phyloP scores from a whole-genome alignment of 352 stramenopile genomes.

The Plasmopara muralis region DNA sequence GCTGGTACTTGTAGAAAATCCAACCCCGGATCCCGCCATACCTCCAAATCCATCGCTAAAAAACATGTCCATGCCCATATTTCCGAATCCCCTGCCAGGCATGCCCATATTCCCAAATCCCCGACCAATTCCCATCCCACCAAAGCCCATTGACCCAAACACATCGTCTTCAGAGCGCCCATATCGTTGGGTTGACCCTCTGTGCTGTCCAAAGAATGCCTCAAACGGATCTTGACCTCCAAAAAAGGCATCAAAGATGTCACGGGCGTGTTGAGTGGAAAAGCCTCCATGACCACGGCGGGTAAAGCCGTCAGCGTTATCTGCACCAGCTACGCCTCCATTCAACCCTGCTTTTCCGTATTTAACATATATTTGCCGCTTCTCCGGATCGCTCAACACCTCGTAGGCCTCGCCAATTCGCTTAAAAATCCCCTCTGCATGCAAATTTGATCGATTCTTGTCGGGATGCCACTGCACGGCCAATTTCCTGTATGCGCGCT shows the following conservation, averaged over 20 bases:
- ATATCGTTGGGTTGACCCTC: constrained; percentile 13
- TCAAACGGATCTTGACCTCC: constrained; percentile 49
- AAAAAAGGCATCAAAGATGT: constrained; percentile 77
- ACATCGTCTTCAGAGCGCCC: constrained; percentile 16
- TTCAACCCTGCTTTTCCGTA: constrained; percentile 32
- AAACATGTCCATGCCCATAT: constrained; percentile 43
- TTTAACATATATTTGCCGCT: constrained; percentile 48
- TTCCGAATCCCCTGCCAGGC: constrained; percentile 32
- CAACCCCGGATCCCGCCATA: constrained; percentile 7
- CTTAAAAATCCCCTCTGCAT: constrained; percentile 87
- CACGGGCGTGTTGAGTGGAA: constrained; percentile 46
- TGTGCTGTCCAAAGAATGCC: constrained; percentile 34
- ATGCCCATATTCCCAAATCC: constrained; percentile 37
- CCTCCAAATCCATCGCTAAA: constrained; percentile 32
- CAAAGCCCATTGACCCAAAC: constrained; percentile 37
- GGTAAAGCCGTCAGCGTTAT: constrained; percentile 22
- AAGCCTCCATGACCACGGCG: constrained; percentile 21
- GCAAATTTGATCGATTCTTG: constrained; percentile 82
- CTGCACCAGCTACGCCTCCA: background rate
- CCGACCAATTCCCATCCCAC: constrained; percentile 18
- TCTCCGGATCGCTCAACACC: constrained; percentile 69
- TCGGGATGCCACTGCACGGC: constrained; percentile 91
- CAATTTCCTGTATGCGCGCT: constrained; percentile 59
- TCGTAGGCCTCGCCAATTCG: constrained; percentile 87
- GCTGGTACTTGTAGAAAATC: constrained; percentile 39